A percentile compares a stretch with the other conserved stretches of the same genome.
These are phyloP conservation scores for Haplosporangium sp. DNA, from an alignment of 371 early-diverging fungal species.

Conservation along the genomic window DNA sequence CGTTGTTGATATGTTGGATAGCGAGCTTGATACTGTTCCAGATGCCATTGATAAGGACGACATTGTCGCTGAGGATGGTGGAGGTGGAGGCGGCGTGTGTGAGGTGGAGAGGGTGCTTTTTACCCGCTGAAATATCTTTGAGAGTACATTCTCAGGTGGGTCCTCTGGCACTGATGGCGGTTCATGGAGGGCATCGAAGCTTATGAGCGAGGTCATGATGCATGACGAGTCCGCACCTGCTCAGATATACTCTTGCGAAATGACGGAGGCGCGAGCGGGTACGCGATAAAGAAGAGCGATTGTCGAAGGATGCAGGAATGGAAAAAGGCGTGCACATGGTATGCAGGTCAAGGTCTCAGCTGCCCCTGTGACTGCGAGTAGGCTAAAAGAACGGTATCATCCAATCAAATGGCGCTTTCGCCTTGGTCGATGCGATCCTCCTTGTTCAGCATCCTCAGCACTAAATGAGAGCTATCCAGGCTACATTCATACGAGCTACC, in stretches of 20 bases:
- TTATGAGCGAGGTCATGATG: conserved; percentile 42
- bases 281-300: background rate
- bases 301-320: background rate
- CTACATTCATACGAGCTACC: too few species aligned
- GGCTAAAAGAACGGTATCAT: too few species aligned
- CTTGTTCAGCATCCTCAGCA: too few species aligned
- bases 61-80: background rate
- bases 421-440: too few species aligned
- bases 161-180: conserved; percentile 50
- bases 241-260: background rate
- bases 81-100: background rate
- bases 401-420: too few species aligned
- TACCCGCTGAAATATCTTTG: conserved; percentile 69
- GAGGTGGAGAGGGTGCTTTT: conserved; percentile 61
- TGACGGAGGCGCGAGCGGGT: background rate
- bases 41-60: too few species aligned
- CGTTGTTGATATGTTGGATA: background rate
- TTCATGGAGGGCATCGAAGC: conserved; percentile 50
- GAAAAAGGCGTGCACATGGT: background rate
- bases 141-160: conserved; percentile 67
- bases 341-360: too few species aligned
- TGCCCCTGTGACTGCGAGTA: too few species aligned
- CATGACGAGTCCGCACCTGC: background rate
- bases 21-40: too few species aligned
- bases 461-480: too few species aligned